phyloP scores from a whole-genome alignment of 805 yeast species.

The Pichia insulana region DNA sequence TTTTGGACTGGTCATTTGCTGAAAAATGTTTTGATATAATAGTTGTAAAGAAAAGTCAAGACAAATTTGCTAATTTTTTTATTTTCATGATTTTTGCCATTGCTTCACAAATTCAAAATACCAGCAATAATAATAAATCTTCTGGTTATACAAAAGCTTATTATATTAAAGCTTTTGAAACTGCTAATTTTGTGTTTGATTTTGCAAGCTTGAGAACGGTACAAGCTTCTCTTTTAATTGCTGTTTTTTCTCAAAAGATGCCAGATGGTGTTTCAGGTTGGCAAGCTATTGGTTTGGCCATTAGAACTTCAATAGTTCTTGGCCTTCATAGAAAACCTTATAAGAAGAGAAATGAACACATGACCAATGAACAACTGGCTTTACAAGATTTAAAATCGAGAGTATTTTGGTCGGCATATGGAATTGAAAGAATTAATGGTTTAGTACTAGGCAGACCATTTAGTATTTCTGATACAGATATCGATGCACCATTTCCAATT shows the following conservation, averaged over 20 bases:
- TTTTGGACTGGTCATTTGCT: constrained; percentile 25
- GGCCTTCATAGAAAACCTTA: constrained; percentile 27
- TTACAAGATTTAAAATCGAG: constrained; percentile 21
- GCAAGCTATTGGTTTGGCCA: too few relatives aligned
- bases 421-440: constrained; percentile 29
- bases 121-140: constrained; percentile 6
- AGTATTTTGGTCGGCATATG: constrained; percentile 31
- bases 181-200: constrained; percentile 18
- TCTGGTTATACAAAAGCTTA: constrained; percentile 21
- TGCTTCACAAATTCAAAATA: constrained; percentile 20
- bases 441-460: constrained; percentile 30
- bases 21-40: constrained; percentile 17
- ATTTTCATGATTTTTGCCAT: constrained; percentile 28
- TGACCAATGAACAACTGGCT: constrained; percentile 6
- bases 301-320: constrained; percentile 25
- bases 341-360: constrained; percentile 2
- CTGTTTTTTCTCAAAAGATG: constrained; percentile 28
- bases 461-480: constrained; percentile 29
- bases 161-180: constrained; percentile 26
- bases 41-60: constrained; percentile 13
- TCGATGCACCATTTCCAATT: constrained; percentile 24
- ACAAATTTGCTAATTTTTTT: constrained; percentile 20
- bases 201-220: constrained; percentile 22
- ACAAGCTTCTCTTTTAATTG: constrained; percentile 26
- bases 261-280: constrained; percentile 28